A percentile compares a stretch with the other conserved stretches of the same genome.
Conservation (phyloP, 257 asterid species). For the Scutellaria barbata region DNA sequence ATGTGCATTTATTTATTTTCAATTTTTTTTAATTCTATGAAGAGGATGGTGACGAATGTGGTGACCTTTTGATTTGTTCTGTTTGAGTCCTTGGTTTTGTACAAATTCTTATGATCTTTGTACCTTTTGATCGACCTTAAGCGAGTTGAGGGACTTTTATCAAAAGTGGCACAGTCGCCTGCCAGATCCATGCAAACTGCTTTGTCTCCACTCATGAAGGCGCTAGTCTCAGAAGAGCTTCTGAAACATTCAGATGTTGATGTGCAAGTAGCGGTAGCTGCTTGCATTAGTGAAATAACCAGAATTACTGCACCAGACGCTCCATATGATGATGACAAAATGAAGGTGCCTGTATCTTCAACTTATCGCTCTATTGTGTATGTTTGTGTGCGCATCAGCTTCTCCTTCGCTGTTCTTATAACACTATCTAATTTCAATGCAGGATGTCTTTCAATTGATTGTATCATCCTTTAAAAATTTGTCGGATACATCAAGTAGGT, state of each 20-base stretch:
- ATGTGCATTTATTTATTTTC: not conserved
- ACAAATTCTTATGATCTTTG: slow-evolving; percentile 8
- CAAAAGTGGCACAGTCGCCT: slow-evolving; percentile 92
- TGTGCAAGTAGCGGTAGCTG: slow-evolving; percentile 85
- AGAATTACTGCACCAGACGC: slow-evolving; percentile 97
- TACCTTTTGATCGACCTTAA: slow-evolving; percentile 33
- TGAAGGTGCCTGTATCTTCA: slow-evolving; percentile 63
- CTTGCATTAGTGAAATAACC: slow-evolving; percentile 90
- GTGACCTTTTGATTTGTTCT: slow-evolving; percentile 5
- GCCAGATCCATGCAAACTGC: slow-evolving; percentile 65
- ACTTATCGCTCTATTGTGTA: not conserved
- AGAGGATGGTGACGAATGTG: slow-evolving; percentile 1
- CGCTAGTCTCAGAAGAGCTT: slow-evolving; percentile 63
- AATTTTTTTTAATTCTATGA: not conserved
- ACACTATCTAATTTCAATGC: slow-evolving; percentile 40
- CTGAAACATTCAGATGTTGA: slow-evolving; percentile 70
- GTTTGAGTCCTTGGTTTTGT: slow-evolving; percentile 4
- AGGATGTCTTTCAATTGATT: slow-evolving; percentile 76
- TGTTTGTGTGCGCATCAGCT: not conserved
- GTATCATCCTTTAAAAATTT: slow-evolving; percentile 77
- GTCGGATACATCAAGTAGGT: slow-evolving; percentile 69
- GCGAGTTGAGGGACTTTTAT: slow-evolving; percentile 60
- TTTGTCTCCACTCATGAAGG: slow-evolving; percentile 65
- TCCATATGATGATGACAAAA: slow-evolving; percentile 81
- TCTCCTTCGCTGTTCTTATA: slow-evolving; percentile 30